Conservation (phyloP, 176 grass and related monocot genomes). For the Pontederia crassipes region DNA sequence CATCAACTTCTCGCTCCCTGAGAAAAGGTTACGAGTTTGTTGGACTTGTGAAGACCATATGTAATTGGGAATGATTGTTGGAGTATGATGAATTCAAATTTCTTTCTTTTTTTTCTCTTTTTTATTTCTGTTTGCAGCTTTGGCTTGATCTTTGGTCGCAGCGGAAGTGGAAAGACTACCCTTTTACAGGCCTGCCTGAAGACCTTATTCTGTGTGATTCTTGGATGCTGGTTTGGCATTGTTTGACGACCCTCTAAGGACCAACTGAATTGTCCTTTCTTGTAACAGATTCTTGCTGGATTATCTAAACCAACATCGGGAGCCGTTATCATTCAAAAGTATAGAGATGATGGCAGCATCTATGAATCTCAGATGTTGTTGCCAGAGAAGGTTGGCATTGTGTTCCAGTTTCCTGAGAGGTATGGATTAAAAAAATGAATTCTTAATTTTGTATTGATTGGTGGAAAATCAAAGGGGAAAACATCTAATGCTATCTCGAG, state of each 20-base stretch:
- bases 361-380: constrained; percentile 31
- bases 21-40: constrained; percentile 42
- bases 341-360: constrained; percentile 41
- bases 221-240: background rate
- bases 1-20: constrained; percentile 48
- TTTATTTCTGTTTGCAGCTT: constrained; percentile 42
- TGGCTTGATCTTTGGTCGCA: constrained; percentile 88
- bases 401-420: constrained; percentile 97
- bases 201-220: background rate
- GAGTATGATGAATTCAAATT: background rate
- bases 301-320: constrained; percentile 55
- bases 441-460: too few species aligned
- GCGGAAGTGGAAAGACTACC: constrained; percentile 81
- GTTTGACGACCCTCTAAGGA: background rate
- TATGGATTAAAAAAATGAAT: constrained; percentile 4
- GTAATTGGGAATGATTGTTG: too few species aligned
- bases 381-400: constrained; percentile 66
- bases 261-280: background rate
- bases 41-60: background rate
- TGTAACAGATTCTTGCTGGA: constrained; percentile 60
- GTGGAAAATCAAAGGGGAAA: too few species aligned
- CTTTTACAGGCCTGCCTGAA: constrained; percentile 59
- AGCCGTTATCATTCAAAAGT: constrained; percentile 52
- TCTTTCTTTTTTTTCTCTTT: constrained; percentile 13
- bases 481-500: too few species aligned